Evolutionary conservation across 2,329 filamentous ascomycete genomes (phyloP).

Genomic region (Cladophialophora psammophila): DNA sequence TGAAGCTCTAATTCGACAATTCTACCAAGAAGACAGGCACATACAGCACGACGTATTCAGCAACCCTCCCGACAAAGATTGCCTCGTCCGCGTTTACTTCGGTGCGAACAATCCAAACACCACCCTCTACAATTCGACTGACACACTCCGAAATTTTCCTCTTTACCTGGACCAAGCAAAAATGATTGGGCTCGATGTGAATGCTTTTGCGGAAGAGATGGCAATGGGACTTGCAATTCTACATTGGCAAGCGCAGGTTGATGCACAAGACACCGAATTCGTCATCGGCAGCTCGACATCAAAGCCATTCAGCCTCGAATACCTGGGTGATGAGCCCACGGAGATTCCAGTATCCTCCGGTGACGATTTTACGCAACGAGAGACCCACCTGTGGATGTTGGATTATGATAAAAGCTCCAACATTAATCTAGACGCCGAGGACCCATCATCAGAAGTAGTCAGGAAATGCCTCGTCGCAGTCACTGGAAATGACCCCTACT

Average conservation of each 20-base stretch:
- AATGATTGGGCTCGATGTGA: slow-evolving; percentile 24
- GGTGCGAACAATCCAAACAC: slow-evolving; percentile 22
- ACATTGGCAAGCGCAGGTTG: slow-evolving; percentile 32
- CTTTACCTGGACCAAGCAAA: slow-evolving; percentile 31
- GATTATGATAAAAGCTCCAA: slow-evolving; percentile 28
- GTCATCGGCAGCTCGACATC: slow-evolving; percentile 28
- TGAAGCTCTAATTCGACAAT: slow-evolving; percentile 8
- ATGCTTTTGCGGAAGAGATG: slow-evolving; percentile 33
- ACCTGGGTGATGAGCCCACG: neutral
- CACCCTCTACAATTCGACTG: slow-evolving; percentile 17
- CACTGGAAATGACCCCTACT: slow-evolving; percentile 35
- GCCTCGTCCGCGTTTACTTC: slow-evolving; percentile 27
- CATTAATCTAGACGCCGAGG: slow-evolving; percentile 16
- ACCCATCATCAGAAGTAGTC: neutral
- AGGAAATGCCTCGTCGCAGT: slow-evolving; percentile 32
- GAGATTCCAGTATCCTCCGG: slow-evolving; percentile 14
- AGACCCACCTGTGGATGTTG: slow-evolving; percentile 33
- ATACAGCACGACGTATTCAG: slow-evolving; percentile 15
- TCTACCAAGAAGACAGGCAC: slow-evolving; percentile 11
- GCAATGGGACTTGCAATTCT: slow-evolving; percentile 31
- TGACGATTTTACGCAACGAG: slow-evolving; percentile 19
- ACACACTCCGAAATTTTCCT: slow-evolving; percentile 33
- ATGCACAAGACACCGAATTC: slow-evolving; percentile 34
- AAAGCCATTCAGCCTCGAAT: slow-evolving; percentile 1
- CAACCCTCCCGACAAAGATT: slow-evolving; percentile 25